Conservation (phyloP, 805 yeast species). For the Barnettozyma sucrosica region DNA sequence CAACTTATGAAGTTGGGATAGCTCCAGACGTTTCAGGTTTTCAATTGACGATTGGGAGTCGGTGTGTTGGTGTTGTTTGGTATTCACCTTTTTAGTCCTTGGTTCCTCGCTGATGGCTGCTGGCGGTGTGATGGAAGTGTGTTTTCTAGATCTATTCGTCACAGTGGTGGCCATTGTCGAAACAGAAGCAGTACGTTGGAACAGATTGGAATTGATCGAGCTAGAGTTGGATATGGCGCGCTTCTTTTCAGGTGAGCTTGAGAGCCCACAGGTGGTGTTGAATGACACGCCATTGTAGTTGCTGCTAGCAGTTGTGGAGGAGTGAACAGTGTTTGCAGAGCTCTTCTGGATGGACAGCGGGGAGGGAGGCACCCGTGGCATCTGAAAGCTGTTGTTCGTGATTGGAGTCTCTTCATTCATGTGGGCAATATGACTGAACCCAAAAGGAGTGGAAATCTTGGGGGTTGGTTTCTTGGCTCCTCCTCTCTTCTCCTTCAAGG, state of each 20-base stretch:
- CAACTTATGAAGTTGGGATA: constrained; percentile 20
- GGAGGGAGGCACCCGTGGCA: constrained; percentile 6
- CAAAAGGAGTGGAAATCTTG: constrained; percentile 27
- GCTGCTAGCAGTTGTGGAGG: not conserved
- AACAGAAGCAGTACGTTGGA: constrained; percentile 21
- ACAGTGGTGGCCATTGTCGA: constrained; percentile 22
- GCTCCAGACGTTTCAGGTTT: constrained; percentile 19
- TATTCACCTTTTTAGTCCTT: not conserved
- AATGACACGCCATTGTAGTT: constrained; percentile 14
- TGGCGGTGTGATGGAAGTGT: constrained; percentile 9
- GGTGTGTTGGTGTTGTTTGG: constrained; percentile 6
- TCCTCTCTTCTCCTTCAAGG: constrained; percentile 18
- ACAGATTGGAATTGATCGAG: constrained; percentile 11
- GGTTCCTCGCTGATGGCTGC: constrained; percentile 1
- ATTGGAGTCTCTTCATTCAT: constrained; percentile 27
- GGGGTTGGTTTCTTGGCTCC: not conserved
- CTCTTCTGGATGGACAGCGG: not conserved
- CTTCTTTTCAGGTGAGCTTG: not conserved
- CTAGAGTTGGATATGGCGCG: constrained; percentile 19
- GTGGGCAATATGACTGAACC: constrained; percentile 36
- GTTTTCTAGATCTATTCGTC: constrained; percentile 9
- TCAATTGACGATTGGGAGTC: constrained; percentile 20
- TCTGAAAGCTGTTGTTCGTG: constrained; percentile 13
- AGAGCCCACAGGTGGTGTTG: constrained; percentile 19
- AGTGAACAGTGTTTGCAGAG: constrained; percentile 1